Evolutionary conservation across 1,139 yeast species (phyloP).

Genomic region (Blastobotrys persicus): DNA sequence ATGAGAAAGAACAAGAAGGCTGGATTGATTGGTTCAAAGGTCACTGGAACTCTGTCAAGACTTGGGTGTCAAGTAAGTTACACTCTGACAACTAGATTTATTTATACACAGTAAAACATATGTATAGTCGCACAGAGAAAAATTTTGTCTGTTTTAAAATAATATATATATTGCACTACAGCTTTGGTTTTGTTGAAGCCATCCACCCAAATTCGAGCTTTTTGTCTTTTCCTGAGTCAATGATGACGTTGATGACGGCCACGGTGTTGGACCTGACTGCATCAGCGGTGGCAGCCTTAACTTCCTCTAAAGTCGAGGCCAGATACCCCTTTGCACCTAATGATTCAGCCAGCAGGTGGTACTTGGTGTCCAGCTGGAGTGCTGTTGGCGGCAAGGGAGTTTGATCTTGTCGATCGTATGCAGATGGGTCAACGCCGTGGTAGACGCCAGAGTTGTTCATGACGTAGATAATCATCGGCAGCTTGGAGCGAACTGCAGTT

Average conservation of each 20-base stretch:
- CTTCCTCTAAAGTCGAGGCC: constrained; percentile 43
- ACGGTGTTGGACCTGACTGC: constrained; percentile 45
- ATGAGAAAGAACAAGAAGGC: neutral
- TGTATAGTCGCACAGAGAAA: no score
- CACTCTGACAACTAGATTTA: neutral
- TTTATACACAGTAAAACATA: neutral
- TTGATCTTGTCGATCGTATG: constrained; percentile 25
- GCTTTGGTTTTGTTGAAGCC: constrained; percentile 43
- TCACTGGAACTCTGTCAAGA: constrained; percentile 3
- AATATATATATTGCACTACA: constrained; percentile 15
- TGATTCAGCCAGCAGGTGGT: constrained; percentile 52
- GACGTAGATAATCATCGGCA: constrained; percentile 55
- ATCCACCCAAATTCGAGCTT: constrained; percentile 65
- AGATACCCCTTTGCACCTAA: constrained; percentile 55
- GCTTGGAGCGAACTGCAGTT: constrained; percentile 52
- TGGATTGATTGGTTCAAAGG: constrained; percentile 8
- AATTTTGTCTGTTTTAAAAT: no score
- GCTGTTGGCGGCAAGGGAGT: constrained; percentile 54
- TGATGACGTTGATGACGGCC: constrained; percentile 54
- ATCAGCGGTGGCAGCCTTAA: constrained; percentile 39
- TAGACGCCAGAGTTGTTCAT: constrained; percentile 70
- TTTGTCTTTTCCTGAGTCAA: constrained; percentile 53
- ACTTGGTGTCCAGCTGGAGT: constrained; percentile 51
- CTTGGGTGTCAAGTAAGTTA: constrained; percentile 2
- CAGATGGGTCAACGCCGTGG: constrained; percentile 50